Evolutionary conservation across 805 yeast genomes (phyloP).

Genomic region (Sugiyamaella qingdaonensis): DNA sequence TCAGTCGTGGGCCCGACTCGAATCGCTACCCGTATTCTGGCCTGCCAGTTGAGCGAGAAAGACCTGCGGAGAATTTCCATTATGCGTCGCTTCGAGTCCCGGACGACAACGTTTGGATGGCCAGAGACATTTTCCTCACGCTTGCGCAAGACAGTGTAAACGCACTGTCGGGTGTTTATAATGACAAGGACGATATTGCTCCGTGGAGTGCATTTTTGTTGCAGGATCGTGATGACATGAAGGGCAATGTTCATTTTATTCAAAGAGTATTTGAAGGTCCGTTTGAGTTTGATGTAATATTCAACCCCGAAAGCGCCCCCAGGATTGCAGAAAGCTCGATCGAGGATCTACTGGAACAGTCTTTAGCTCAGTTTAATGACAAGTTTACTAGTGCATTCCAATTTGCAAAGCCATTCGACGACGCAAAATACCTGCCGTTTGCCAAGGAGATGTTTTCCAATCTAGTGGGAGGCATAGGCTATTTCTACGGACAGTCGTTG

Average conservation of each 20-base stretch:
- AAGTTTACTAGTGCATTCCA: conserved; percentile 52
- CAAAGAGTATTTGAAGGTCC: conserved; percentile 73
- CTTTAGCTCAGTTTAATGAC: conserved; percentile 41
- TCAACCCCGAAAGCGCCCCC: conserved; percentile 38
- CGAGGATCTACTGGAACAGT: conserved; percentile 29
- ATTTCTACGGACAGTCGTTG: conserved; percentile 75
- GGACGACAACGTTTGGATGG: conserved; percentile 68
- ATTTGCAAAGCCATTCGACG: conserved; percentile 52
- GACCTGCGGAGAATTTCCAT: conserved; percentile 44
- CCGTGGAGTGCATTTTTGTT: conserved; percentile 45
- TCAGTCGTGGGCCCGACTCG: conserved; percentile 52
- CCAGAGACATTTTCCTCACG: conserved; percentile 68
- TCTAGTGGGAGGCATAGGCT: conserved; percentile 84
- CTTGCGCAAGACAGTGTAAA: conserved; percentile 67
- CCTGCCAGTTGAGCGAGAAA: conserved; percentile 43
- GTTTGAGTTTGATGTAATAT: conserved; percentile 71
- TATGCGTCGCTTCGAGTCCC: conserved; percentile 70
- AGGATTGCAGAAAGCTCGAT: conserved; percentile 19
- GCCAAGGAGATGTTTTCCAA: conserved; percentile 80
- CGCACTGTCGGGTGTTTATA: conserved; percentile 35
- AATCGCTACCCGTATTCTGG: conserved; percentile 40
- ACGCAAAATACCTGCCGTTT: conserved; percentile 44
- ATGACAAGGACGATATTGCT: conserved; percentile 36
- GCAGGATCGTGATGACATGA: conserved; percentile 54
- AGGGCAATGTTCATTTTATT: conserved; percentile 73